Conservation (phyloP, 2,329 filamentous ascomycete genomes). For the Phyllosticta citribraziliensis region DNA sequence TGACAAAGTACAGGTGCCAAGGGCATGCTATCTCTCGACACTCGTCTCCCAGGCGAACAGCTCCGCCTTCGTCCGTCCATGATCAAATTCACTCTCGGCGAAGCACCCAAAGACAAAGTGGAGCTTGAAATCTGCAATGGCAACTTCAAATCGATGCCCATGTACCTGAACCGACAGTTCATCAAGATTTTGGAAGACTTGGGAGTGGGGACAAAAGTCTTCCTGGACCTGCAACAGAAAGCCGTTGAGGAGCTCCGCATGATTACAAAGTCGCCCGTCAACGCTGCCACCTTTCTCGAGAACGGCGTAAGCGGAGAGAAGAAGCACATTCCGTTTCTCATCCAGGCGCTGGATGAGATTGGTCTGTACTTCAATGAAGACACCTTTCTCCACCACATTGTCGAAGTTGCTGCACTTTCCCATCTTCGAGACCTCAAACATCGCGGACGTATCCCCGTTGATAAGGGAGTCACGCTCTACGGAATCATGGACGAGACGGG, state of each 20-base stretch:
- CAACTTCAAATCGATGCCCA: constrained; percentile 54
- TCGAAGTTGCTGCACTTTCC: constrained; percentile 61
- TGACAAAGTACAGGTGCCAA: constrained; percentile 47
- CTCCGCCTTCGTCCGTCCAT: constrained; percentile 63
- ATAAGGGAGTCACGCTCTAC: constrained; percentile 63
- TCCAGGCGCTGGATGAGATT: constrained; percentile 49
- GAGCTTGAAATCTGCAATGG: constrained; percentile 65
- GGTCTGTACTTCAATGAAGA: constrained; percentile 58
- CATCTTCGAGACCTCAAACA: constrained; percentile 69
- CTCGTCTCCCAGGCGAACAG: constrained; percentile 44
- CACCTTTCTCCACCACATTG: constrained; percentile 56
- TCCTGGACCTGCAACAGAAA: constrained; percentile 53
- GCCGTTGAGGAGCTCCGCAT: constrained; percentile 51
- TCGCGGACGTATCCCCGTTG: constrained; percentile 63
- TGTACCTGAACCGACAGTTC: constrained; percentile 67
- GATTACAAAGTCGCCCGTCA: constrained; percentile 48
- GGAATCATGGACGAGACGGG: constrained; percentile 78
- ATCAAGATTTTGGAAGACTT: constrained; percentile 85
- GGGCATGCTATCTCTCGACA: constrained; percentile 66
- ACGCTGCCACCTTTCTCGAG: constrained; percentile 58
- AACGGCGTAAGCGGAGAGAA: constrained; percentile 50
- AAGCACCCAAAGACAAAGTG: constrained; percentile 27
- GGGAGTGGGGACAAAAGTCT: constrained; percentile 47
- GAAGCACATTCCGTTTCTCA: constrained; percentile 51
- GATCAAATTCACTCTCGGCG: constrained; percentile 54